Conservation (phyloP, 2,329 filamentous ascomycete species). For the Colletotrichum eremochloae region DNA sequence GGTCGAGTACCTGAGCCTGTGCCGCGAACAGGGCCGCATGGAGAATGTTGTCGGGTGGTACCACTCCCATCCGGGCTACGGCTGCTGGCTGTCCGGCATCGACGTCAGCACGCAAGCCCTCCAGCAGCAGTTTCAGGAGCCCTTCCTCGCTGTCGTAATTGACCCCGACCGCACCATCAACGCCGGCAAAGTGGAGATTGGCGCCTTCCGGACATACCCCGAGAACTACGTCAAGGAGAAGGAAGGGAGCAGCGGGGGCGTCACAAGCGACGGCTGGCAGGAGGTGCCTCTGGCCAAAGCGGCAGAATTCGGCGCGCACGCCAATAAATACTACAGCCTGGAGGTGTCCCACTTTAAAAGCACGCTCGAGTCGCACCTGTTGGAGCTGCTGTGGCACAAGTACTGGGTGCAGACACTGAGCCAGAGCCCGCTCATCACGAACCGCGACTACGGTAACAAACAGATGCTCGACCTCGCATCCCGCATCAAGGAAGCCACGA, state of each 20-base stretch:
- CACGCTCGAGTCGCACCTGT: conserved; percentile 85
- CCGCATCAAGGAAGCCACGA: conserved; percentile 79
- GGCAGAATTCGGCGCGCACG: conserved; percentile 95
- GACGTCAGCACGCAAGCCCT: conserved; percentile 90
- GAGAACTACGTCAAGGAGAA: conserved; percentile 72
- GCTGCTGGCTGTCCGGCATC: conserved; percentile 97
- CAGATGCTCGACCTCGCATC: conserved; percentile 90
- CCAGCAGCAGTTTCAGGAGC: conserved; percentile 89
- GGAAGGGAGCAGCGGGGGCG: conserved; percentile 49
- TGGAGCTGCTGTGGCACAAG: conserved; percentile 96
- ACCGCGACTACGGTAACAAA: conserved; percentile 92
- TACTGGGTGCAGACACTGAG: conserved; percentile 98
- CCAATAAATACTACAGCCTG: conserved; percentile 89
- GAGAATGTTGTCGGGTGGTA: conserved; percentile 99
- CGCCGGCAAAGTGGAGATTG: conserved; percentile 96
- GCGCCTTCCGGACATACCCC: conserved; percentile 93
- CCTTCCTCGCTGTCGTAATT: conserved; percentile 93
- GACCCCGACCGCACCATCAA: conserved; percentile 96
- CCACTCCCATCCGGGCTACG: conserved; percentile 96
- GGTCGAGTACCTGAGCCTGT: conserved; percentile 83
- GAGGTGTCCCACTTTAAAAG: conserved; percentile 97
- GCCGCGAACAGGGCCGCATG: conserved; percentile 80
- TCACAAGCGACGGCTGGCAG: conserved; percentile 71
- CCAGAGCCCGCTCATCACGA: conserved; percentile 89
- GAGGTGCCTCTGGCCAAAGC: conserved; percentile 93